Conservation (phyloP, 352 stramenopile species). For the Globisporangium splendens region DNA sequence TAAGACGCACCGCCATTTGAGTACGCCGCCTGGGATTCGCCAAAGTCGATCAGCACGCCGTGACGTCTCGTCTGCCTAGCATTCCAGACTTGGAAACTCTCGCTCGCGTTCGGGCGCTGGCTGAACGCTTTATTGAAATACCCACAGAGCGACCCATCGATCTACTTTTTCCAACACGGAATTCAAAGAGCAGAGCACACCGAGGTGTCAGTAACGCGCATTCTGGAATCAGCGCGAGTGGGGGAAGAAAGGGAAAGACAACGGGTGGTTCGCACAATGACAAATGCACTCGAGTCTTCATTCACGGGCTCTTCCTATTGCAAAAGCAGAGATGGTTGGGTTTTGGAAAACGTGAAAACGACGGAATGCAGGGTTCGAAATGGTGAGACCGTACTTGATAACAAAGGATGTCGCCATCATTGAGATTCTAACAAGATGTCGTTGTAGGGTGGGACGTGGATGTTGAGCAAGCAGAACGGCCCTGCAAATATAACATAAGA, state of each 20-base stretch:
- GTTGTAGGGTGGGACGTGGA: no score
- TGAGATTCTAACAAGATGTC: slow-evolving; percentile 11
- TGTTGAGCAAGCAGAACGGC: not conserved
- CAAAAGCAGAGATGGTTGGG: not conserved
- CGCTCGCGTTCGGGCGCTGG: slow-evolving; percentile 27
- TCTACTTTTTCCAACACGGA: slow-evolving; percentile 17
- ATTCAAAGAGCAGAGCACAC: not conserved
- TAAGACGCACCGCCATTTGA: slow-evolving; percentile 32
- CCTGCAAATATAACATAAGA: slow-evolving; percentile 20
- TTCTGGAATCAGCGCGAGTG: no score
- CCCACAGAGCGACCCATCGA: slow-evolving; percentile 66
- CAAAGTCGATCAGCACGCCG: slow-evolving; percentile 61
- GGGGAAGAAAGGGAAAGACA: not conserved
- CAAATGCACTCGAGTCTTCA: slow-evolving; percentile 29
- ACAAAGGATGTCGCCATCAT: slow-evolving; percentile 65
- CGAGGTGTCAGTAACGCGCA: not conserved
- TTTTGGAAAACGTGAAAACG: not conserved
- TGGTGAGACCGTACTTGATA: slow-evolving; percentile 33
- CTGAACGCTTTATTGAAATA: slow-evolving; percentile 66
- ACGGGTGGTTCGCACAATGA: slow-evolving; percentile 32
- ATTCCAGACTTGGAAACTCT: slow-evolving; percentile 53
- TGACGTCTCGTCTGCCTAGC: slow-evolving; percentile 31
- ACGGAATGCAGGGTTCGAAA: not conserved
- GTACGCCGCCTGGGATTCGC: slow-evolving; percentile 58
- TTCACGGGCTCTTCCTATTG: slow-evolving; percentile 44